Evolutionary conservation across 2,329 filamentous ascomycete genomes (phyloP), one percentile per base, ranked within the genome.

Genomic region (Cercospora nicotianae): DNA sequence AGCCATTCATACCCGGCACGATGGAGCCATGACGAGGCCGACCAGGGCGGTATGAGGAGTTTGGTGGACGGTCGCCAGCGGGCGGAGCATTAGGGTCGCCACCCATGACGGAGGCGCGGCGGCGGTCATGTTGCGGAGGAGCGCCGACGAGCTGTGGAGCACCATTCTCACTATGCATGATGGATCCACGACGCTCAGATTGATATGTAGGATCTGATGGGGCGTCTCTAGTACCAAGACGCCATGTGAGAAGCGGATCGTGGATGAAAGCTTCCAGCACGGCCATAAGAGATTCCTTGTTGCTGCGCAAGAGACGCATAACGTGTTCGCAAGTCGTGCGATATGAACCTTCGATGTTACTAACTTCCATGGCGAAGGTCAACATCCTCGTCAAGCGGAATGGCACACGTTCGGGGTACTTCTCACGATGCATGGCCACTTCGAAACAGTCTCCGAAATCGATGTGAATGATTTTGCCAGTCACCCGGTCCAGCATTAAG

Each of bases 371-470:
- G 23, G 96, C 96, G 78, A 97, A 99, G 0, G 96, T 99, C 81
- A 99, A 88, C 95, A 99, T 99, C 73, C 95, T 89, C 2, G 95
- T 99, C 59, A 99, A 85, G 67, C 96, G 90, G 91, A 99, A 99
- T 0, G 95, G 96, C 67, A 99, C 95, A 63, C 94, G 87, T 81
- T 99, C 95, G 0, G 95, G 95, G 77, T 97, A 99, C 80, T 99
- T 99, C 81, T 99, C 96, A 73, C 96, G 91, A 83, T 99, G 96
- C 94, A 97, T 99, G 28, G 96, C 95, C 63, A 99, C 93, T 80
- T 99, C 95, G 82, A 99, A 99, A 79, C 95, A 99, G 82, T 99
- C 95, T 74, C 95, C 96, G 76, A 99, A 99, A 83, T 99, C 95
- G 75, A 99, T 98, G 79, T 99, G 95, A 72, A 99, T 90, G 70